A percentile compares a stretch with the other conserved stretches of the same genome.
Conservation (phyloP, 371 early-diverging fungal species). For the Mucor racemosus region DNA sequence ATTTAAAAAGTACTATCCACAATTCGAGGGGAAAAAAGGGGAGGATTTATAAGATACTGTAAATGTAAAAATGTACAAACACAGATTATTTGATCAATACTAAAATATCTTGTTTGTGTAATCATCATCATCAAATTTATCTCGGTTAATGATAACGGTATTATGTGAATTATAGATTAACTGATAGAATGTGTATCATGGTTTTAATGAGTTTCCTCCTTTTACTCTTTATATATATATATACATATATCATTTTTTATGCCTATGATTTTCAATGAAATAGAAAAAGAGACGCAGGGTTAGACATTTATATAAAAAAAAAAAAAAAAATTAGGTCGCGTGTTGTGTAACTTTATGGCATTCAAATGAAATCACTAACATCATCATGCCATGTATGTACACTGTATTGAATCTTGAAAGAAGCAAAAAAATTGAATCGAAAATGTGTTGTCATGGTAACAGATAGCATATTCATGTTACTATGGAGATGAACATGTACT, state of each 20-base stretch:
- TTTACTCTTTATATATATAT: not conserved
- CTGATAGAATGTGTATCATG: not conserved
- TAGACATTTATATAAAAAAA: not conserved
- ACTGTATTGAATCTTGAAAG: conserved; percentile 1
- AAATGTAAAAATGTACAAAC: conserved; percentile 3
- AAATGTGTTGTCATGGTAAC: not conserved
- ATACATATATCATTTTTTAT: not conserved
- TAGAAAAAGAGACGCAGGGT: not conserved
- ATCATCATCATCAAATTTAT: not conserved
- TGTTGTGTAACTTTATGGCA: conserved; percentile 22
- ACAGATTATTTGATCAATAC: conserved; percentile 10
- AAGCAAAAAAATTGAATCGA: not conserved
- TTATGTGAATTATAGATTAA: not conserved
- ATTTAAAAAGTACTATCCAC: not conserved
- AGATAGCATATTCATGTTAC: not conserved
- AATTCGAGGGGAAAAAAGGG: not conserved
- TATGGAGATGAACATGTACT: conserved; percentile 6
- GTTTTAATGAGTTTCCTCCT: not conserved
- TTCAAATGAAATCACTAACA: conserved; percentile 17
- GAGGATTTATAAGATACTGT: not conserved
- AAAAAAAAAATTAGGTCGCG: conserved; percentile 18
- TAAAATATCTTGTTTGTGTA: conserved; percentile 10
- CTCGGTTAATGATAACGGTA: not conserved
- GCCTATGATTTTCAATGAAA: not conserved
- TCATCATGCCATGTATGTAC: not conserved